These are phyloP conservation scores for Seiridium unicorne DNA, from an alignment of 2,329 filamentous ascomycete genomes.

Conservation along the genomic window DNA sequence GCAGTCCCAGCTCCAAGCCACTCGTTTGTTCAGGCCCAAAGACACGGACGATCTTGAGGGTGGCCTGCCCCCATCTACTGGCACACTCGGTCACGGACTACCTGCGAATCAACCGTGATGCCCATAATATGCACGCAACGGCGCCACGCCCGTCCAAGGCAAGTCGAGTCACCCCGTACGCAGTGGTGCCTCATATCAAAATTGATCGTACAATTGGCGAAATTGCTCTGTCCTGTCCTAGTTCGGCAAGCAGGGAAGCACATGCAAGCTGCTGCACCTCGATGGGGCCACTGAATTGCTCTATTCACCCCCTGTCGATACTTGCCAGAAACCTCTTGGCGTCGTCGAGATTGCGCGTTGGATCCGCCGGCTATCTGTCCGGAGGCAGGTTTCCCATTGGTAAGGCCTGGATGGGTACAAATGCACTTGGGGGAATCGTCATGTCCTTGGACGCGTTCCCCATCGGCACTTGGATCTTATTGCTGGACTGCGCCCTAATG, in stretches of 20 bases:
- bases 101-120: background rate
- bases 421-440: background rate
- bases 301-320: slow-evolving; percentile 14
- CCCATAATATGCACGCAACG: background rate
- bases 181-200: slow-evolving; percentile 17
- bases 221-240: slow-evolving; percentile 19
- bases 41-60: no score
- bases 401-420: background rate
- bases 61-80: no score
- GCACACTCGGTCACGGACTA: no score
- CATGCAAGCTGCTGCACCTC: background rate
- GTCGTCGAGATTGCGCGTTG: slow-evolving; percentile 8
- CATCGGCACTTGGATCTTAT: background rate
- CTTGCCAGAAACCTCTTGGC: slow-evolving; percentile 9
- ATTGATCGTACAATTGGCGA: slow-evolving; percentile 20
- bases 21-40: no score
- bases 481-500: background rate
- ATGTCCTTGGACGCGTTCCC: background rate
- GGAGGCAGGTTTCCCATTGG: background rate
- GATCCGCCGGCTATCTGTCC: slow-evolving; percentile 5
- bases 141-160: slow-evolving; percentile 5
- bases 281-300: slow-evolving; percentile 4
- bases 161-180: slow-evolving; percentile 6
- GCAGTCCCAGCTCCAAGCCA: no score
- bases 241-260: slow-evolving; percentile 16